Base-by-base conservation (phyloP, 768 basidiomycete genomes). In the Gyrodon lividus region DNA sequence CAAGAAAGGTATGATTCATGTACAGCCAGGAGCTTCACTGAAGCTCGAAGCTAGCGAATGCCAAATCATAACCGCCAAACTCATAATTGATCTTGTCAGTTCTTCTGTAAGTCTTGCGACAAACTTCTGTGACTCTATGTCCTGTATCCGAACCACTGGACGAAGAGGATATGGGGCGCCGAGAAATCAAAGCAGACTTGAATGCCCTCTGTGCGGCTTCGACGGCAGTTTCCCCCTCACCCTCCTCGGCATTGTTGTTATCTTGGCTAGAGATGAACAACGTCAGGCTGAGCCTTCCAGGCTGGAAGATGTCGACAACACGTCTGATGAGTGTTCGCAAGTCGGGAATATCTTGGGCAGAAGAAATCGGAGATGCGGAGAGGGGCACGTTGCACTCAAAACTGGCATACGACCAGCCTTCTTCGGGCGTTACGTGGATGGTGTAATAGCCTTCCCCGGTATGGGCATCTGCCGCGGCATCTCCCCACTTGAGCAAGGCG, bases 11-110 rank as follows among this genome's bases (percentile, higher is more conserved):
- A 65, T 57, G 54, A 50, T 54, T 49, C 44, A 46, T 58, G 39
- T 51, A 44, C 57, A 22, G 50, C 39, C 52, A 31, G 23, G 43
- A 42, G 50, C 52, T 48, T 70, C 62, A 73, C 56, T 70, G 69
- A 63, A 75, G 64, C 70, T 92, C 88, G 69, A 92, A 94, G 66
- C 85, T 92, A 35, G 92, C 88, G 67, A 92, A 94, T 14, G 91
- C 91, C 54, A 94, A 75, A 67, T 92, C 90, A 66, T 94, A 94
- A 46, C 87, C 92, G 41, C 90, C 89, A 66, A 98, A 93, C 69
- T 96, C 94, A 74, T 99, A 99, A 68, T 96, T 92, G 69, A 99
- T 98, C 72, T 96, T 92, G 74, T 98, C 97, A 44, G 90, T 95
- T 58, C 94, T 77, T 59, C 76, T 83, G 71, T 95, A 98, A 13